Percentiles rank a stretch among this genome's conserved stretches.
phyloP scores from a whole-genome alignment of 345 rosid species.

The Sonneratia caseolaris region DNA sequence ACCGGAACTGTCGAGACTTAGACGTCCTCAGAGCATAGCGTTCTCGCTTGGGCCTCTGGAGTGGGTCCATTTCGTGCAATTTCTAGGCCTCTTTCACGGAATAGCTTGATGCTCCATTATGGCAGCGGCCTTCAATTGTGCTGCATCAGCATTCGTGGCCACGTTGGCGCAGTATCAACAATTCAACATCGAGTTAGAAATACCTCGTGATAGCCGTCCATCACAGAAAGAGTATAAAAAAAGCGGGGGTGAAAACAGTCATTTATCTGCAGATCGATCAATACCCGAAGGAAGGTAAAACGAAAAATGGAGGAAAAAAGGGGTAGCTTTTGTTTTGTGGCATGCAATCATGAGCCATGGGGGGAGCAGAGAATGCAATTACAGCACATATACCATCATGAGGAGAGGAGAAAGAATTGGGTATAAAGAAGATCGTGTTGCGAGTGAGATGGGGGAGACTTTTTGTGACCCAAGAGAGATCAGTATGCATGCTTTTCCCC shows the following conservation, averaged over 20 bases:
- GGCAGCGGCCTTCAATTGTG: neutral
- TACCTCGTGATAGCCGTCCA: too few species aligned
- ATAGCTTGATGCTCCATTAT: slow-evolving; percentile 7
- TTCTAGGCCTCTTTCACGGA: slow-evolving; percentile 3
- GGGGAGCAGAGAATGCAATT: slow-evolving; percentile 1
- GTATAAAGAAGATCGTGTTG: neutral
- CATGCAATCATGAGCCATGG: slow-evolving; percentile 2
- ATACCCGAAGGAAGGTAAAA: neutral
- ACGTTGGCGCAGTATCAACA: too few species aligned
- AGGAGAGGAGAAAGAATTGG: neutral
- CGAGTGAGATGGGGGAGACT: neutral
- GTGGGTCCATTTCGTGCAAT: neutral
- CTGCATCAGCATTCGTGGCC: too few species aligned
- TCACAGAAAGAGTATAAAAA: neutral
- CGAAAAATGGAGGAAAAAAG: neutral
- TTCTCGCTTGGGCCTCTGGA: slow-evolving; percentile 2
- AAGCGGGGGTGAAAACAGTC: neutral
- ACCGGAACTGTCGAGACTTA: too few species aligned
- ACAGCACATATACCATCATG: slow-evolving; percentile 9
- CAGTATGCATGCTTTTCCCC: slow-evolving; percentile 7
- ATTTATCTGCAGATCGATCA: neutral
- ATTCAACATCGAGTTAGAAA: too few species aligned
- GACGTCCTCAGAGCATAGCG: neutral
- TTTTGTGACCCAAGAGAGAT: slow-evolving; percentile 5
- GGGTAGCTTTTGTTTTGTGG: neutral